Evolutionary conservation across 257 asterid genomes (phyloP), one percentile per base, ranked within the genome.

Genomic region (Cruciata laevipes): DNA sequence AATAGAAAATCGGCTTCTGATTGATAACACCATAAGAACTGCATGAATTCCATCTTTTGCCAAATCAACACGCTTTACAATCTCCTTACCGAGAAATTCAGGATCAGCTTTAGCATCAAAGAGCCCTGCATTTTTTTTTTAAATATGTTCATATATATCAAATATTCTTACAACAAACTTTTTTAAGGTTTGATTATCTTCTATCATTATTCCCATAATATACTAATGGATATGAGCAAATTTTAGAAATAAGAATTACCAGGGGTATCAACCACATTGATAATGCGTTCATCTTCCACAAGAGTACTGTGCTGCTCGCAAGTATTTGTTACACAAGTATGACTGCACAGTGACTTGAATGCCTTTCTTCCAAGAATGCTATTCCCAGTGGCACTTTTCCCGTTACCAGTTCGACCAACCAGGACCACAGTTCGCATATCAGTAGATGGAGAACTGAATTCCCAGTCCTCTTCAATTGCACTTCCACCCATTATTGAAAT

Each of bases 1-100:
- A 72, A 82, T 73, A 3, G 97, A 76, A 74, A 89, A 86, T 20
- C 96, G 96, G 68, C 81, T 74, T 71, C 97, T 83, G 12, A 86
- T 78, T 0, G 98, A 89, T 3, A 91, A 74, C 68, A 89, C 96
- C 20, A 91, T 80, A 66, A 89, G 90, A 69, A 89, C 81, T n/a
- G 95, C 95, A 81, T 92, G 93, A 75, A 92, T 89, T 31, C 98
- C 98, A 75, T 92, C 96, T 79, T 86, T 89, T 33, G 95, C 98
- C 96, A 91, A 77, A 56, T 61, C 63, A 66, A 91, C 83, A 83
- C 96, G 89, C 21, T 74, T 83, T n/a, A 79, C 92, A 69, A 91
- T 83, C 79, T 91, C 96, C 18, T 73, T 83, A 3, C 85, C 91
- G 25, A 83, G 72, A 18, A 68, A 71, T 44, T 79, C 84, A 44